A percentile compares a stretch with the other conserved stretches of the same genome.
Conservation (phyloP, 257 asterid genomes). For the Solanum phureja region DNA sequence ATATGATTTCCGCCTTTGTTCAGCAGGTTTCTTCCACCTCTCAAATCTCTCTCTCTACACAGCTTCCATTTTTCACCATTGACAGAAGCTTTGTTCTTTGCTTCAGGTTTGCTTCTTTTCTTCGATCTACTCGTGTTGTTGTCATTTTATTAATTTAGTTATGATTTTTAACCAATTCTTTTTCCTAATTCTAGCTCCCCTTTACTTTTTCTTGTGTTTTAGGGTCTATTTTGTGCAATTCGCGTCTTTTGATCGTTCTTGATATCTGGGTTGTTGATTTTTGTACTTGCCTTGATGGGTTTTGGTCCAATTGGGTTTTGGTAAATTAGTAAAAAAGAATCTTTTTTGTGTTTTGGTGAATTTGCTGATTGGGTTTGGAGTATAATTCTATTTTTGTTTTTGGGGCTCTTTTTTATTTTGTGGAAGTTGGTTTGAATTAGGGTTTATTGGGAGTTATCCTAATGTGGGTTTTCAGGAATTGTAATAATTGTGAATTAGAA, state of each 20-base stretch:
- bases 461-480: background rate
- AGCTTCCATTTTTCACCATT: slow-evolving; percentile 22
- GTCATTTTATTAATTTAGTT: background rate
- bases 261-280: background rate
- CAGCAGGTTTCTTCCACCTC: slow-evolving; percentile 26
- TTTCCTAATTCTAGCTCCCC: background rate
- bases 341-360: background rate
- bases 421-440: background rate
- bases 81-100: slow-evolving; percentile 9
- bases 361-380: background rate
- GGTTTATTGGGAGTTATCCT: background rate
- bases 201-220: background rate
- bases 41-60: slow-evolving; percentile 24
- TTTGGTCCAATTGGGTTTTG: background rate
- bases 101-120: slow-evolving; percentile 12
- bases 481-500: background rate
- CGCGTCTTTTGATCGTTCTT: background rate
- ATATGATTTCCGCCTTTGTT: slow-evolving; percentile 12
- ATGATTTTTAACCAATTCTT: background rate
- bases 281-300: background rate
- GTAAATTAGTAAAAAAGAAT: background rate
- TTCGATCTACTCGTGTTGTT: slow-evolving; percentile 5
- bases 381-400: background rate
- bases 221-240: slow-evolving; percentile 2
- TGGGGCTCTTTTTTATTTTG: background rate